Conservation (phyloP, 495 filamentous ascomycete species). For the Aspergillus biplanus region DNA sequence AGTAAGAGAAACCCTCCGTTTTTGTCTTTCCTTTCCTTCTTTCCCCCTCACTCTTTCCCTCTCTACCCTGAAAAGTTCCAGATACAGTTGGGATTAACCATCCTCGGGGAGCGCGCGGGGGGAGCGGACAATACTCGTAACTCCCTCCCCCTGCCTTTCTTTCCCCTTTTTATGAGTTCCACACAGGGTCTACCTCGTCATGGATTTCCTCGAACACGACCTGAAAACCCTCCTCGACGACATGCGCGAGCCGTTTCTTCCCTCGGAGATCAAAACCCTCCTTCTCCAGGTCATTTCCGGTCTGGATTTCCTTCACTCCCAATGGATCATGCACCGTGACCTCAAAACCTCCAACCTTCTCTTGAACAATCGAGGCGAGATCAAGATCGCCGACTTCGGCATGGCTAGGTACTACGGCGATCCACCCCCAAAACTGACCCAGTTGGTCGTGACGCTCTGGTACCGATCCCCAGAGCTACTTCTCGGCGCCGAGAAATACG, state of each 20-base stretch:
- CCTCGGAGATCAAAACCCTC: constrained; percentile 91
- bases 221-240: constrained; percentile 91
- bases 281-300: constrained; percentile 82
- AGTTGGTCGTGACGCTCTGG: constrained; percentile 97
- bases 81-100: constrained; percentile 30
- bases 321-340: constrained; percentile 96
- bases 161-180: background rate
- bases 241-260: constrained; percentile 92
- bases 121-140: background rate
- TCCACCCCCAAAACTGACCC: constrained; percentile 80
- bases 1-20: constrained; percentile 53
- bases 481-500: constrained; percentile 79
- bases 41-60: constrained; percentile 2
- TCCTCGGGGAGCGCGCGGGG: constrained; percentile 7
- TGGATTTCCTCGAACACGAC: constrained; percentile 98
- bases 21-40: constrained; percentile 1
- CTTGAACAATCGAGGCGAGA: constrained; percentile 90
- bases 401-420: constrained; percentile 92
- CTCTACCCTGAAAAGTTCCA: constrained; percentile 33
- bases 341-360: constrained; percentile 96
- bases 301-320: constrained; percentile 80
- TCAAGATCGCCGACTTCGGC: constrained; percentile 97
- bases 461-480: constrained; percentile 92
- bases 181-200: constrained; percentile 85
- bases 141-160: background rate